Conservation (phyloP, 129 eudicot species). For the Kitagawia praeruptora region DNA sequence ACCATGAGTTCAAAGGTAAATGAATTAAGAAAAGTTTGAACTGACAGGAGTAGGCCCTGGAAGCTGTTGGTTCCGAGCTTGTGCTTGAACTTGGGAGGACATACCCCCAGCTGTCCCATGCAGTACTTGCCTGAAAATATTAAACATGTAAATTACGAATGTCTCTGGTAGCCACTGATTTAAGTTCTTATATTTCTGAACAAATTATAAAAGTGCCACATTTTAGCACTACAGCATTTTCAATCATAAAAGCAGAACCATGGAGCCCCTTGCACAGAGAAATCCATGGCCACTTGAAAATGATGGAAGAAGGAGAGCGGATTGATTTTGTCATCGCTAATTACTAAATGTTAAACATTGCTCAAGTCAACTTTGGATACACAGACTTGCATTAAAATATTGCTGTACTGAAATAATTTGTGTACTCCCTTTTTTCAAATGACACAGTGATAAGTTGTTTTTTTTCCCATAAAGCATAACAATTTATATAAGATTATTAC, state of each 20-base stretch:
- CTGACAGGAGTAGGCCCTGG: slow-evolving; percentile 82
- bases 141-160: not conserved
- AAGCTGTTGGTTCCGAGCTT: slow-evolving; percentile 80
- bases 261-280: not conserved
- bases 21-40: slow-evolving; percentile 6
- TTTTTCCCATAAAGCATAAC: not conserved
- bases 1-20: not conserved
- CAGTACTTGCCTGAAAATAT: slow-evolving; percentile 69
- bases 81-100: slow-evolving; percentile 85
- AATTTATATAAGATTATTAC: not conserved
- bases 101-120: slow-evolving; percentile 82
- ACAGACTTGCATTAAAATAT: not conserved
- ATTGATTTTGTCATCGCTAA: not conserved
- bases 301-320: not conserved
- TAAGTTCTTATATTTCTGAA: not conserved
- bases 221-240: not conserved
- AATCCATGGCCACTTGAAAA: not conserved
- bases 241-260: not conserved
- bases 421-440: not conserved
- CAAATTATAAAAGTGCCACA: not conserved
- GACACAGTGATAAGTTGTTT: not conserved
- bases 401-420: not conserved
- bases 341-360: not conserved
- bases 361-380: not conserved
- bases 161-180: not conserved